These are phyloP conservation scores for Mycosphaerella arachidis DNA, from an alignment of 2,329 filamentous ascomycete species.

Conservation along the genomic window DNA sequence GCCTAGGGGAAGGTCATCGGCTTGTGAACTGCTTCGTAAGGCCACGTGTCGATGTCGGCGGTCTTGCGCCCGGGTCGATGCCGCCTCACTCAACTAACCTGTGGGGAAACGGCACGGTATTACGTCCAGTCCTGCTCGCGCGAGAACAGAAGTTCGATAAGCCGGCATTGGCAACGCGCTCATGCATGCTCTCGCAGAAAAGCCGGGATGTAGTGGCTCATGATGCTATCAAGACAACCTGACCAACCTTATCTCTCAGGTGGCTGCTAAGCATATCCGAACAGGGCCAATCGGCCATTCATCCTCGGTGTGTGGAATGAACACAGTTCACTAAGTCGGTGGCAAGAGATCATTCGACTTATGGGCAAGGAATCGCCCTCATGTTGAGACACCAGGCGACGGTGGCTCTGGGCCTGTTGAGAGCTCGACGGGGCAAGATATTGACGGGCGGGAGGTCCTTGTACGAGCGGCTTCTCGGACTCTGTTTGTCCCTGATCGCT, in stretches of 20 bases:
- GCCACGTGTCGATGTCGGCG: conserved; percentile 41
- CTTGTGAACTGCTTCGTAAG: conserved; percentile 40
- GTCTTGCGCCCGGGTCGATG: conserved; percentile 40
- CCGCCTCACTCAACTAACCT: conserved; percentile 40
- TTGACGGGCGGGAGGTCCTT: too few species aligned
- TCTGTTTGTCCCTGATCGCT: background rate
- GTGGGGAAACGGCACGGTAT: conserved; percentile 44
- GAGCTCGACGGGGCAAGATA: background rate
- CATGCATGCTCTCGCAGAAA: conserved; percentile 63
- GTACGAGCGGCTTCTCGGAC: background rate
- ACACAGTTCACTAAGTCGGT: conserved; percentile 30
- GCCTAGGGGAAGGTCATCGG: conserved; percentile 27
- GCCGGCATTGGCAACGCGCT: conserved; percentile 39
- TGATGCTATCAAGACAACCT: conserved; percentile 34
- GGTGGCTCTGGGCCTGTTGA: background rate
- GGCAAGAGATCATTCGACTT: background rate
- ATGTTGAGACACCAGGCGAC: background rate
- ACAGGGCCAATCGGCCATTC: conserved; percentile 34
- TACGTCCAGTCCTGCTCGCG: conserved; percentile 26
- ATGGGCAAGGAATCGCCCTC: background rate
- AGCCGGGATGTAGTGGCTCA: conserved; percentile 32
- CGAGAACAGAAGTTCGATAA: conserved; percentile 36
- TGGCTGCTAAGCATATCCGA: conserved; percentile 35
- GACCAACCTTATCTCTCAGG: conserved; percentile 34
- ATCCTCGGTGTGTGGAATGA: conserved; percentile 34